Evolutionary conservation across 2,329 filamentous ascomycete species (phyloP).

Genomic region (Fusarium subglutinans): DNA sequence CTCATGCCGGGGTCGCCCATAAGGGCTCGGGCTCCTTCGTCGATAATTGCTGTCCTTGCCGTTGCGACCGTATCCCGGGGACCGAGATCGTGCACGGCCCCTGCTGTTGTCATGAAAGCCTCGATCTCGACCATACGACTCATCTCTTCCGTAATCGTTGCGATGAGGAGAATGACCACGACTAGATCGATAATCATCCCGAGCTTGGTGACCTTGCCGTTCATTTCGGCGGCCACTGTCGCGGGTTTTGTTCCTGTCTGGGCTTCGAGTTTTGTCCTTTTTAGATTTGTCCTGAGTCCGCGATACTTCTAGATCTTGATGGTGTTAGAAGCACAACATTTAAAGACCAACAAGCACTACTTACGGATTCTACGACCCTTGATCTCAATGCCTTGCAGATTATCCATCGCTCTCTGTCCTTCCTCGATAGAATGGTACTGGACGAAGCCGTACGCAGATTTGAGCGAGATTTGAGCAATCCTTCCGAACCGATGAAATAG

Average conservation of each 20-base stretch:
- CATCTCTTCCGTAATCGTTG: slow-evolving; percentile 68
- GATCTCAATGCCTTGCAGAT: slow-evolving; percentile 82
- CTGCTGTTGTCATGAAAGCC: slow-evolving; percentile 52
- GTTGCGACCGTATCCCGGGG: slow-evolving; percentile 61
- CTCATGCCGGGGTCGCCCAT: slow-evolving; percentile 58
- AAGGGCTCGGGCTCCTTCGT: slow-evolving; percentile 76
- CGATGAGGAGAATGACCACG: slow-evolving; percentile 68
- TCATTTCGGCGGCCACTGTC: slow-evolving; percentile 56
- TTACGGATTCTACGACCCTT: slow-evolving; percentile 93
- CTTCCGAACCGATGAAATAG: slow-evolving; percentile 87
- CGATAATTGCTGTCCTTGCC: slow-evolving; percentile 65
- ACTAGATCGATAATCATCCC: slow-evolving; percentile 73
- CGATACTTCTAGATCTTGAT: slow-evolving; percentile 84
- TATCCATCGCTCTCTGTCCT: slow-evolving; percentile 77
- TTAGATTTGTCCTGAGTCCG: slow-evolving; percentile 82
- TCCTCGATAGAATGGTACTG: slow-evolving; percentile 85
- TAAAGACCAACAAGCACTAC: slow-evolving; percentile 47
- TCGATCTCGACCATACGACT: slow-evolving; percentile 63
- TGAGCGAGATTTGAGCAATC: slow-evolving; percentile 93
- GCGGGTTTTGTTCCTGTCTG: slow-evolving; percentile 63
- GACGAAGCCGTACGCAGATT: slow-evolving; percentile 96
- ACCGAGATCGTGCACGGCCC: slow-evolving; percentile 73
- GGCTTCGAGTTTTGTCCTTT: slow-evolving; percentile 68
- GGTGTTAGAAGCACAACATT: slow-evolving; percentile 3
- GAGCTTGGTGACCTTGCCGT: slow-evolving; percentile 58